Percentiles rank a stretch among this genome's conserved stretches.
phyloP scores from a whole-genome alignment of 1,284 basidiomycete genomes.

The Malassezia arunalokei region DNA sequence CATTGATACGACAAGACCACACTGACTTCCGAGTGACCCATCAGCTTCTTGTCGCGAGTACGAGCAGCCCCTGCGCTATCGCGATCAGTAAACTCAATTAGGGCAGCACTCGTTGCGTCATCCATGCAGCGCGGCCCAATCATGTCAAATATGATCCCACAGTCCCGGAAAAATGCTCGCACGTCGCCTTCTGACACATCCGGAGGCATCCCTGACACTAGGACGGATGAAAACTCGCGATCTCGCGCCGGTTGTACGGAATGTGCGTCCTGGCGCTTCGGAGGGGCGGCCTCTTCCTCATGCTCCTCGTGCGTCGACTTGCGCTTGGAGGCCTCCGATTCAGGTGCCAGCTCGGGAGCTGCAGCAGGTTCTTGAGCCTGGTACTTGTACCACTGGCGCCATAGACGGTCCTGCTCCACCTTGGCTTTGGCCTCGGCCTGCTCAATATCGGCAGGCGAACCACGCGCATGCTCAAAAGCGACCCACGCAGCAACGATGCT shows the following conservation, averaged over 20 bases:
- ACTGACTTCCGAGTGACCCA: slow-evolving; percentile 55
- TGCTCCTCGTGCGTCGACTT: slow-evolving; percentile 21
- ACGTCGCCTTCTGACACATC: slow-evolving; percentile 58
- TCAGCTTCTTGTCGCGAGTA: slow-evolving; percentile 80
- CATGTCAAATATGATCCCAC: slow-evolving; percentile 33
- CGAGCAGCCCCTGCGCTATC: slow-evolving; percentile 61
- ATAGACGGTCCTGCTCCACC: slow-evolving; percentile 53
- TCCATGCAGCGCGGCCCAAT: slow-evolving; percentile 22
- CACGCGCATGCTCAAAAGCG: slow-evolving; percentile 71
- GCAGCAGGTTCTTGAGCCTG: slow-evolving; percentile 51
- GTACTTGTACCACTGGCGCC: slow-evolving; percentile 47
- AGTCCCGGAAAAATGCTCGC: slow-evolving; percentile 64
- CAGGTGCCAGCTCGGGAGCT: slow-evolving; percentile 8
- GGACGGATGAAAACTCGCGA: slow-evolving; percentile 84
- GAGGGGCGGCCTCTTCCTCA: slow-evolving; percentile 14
- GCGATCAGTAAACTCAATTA: slow-evolving; percentile 47
- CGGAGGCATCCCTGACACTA: slow-evolving; percentile 62
- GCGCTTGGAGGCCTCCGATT: slow-evolving; percentile 18
- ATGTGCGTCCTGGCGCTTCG: slow-evolving; percentile 20
- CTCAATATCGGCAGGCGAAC: slow-evolving; percentile 60
- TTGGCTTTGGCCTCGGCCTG: slow-evolving; percentile 49
- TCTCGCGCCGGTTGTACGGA: slow-evolving; percentile 52
- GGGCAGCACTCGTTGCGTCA: slow-evolving; percentile 27
- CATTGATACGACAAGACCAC: slow-evolving; percentile 86
- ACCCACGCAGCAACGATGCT: slow-evolving; percentile 77